phyloP scores from a whole-genome alignment of 73 alveolate genomes.

The Paramecium primaurelia region DNA sequence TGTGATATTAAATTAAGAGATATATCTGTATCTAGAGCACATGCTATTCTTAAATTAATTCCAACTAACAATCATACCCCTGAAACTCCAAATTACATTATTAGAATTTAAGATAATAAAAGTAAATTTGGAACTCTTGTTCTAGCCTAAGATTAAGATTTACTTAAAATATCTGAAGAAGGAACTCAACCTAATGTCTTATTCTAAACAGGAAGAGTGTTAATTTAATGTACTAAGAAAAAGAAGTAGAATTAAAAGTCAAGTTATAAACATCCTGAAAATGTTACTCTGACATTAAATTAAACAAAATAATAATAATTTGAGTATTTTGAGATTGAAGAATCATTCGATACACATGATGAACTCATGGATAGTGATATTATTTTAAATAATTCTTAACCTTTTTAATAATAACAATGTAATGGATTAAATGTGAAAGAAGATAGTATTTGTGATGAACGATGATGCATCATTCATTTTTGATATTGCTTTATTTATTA shows the following conservation, averaged over 20 bases:
- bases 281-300: background rate
- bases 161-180: background rate
- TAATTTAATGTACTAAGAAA: background rate
- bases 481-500: background rate
- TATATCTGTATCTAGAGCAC: constrained; percentile 81
- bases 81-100: background rate
- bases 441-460: background rate
- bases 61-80: background rate
- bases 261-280: background rate
- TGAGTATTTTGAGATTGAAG: background rate
- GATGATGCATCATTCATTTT: background rate
- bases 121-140: constrained; percentile 86
- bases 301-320: background rate
- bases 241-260: background rate
- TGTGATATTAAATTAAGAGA: constrained; percentile 77
- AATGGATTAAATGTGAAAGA: background rate
- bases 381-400: background rate
- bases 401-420: background rate
- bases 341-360: background rate
- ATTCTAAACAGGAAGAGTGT: background rate
- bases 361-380: background rate
- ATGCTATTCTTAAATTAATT: constrained; percentile 65
- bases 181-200: background rate
- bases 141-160: background rate
- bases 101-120: constrained; percentile 65